Base-by-base conservation (phyloP, 2,329 filamentous ascomycete genomes). In the Botryotinia calthae region DNA sequence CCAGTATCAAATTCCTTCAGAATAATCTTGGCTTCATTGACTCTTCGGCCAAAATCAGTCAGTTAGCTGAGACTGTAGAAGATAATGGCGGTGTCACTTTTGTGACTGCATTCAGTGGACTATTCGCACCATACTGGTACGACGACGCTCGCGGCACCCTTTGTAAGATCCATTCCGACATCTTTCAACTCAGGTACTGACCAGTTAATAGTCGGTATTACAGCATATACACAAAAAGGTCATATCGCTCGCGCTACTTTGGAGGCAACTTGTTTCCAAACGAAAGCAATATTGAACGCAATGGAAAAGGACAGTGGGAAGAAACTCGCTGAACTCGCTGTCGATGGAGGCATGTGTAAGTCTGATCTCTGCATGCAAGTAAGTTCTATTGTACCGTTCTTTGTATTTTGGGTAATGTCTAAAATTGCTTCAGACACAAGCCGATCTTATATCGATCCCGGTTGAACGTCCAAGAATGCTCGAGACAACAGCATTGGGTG, bases 401-500 rank as follows among this genome's bases (percentile, higher is more conserved):
- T 28, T 51, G 40, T 9, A 34, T 40, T 2, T 70, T 34, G 51
- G 12, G 37, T 20, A 31, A 44, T 48, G 4, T 22, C 56, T 70
- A 61, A 70, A 12, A 10, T 40, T 40, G 37, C 12, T 51, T 68
- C 75, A 91, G 87, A 93, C 91, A 9, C 93, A 96, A 86, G 88
- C 93, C 76, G 90, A 95, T 82, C 87, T 95, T 63, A 93, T 93
- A 77, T 89, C 90, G 70, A 94, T 95, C 76, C 91, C 92, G 61
- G 90, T 95, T 75, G 88, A 92, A 81, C 88, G 93, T 56, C 93
- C 93, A 6, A 86, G 88, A 71, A 95, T 96, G 93, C 89, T 92
- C 75, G 93, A 96, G 83, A 95, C 93, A 4, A 96, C 93, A 5
- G 91, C 93, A 0, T 86, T 95, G 5, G 93, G 93, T 46, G 92